phyloP scores from a whole-genome alignment of 352 stramenopile species.

The Globisporangium paroecandrum region DNA sequence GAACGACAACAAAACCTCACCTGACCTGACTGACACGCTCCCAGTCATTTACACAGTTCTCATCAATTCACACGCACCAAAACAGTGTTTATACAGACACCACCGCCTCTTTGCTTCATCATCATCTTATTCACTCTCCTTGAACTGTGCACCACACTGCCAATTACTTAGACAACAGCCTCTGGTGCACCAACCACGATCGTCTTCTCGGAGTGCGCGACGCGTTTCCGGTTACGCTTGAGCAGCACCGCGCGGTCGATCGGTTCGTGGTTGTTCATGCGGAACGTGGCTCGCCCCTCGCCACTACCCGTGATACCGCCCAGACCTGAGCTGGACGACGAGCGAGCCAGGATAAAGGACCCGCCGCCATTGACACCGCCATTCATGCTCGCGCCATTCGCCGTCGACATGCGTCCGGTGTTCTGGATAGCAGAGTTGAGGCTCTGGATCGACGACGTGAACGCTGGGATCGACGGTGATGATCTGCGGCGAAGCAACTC shows the following conservation, averaged over 20 bases:
- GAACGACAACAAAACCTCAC: constrained; percentile 2
- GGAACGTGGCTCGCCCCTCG: constrained; percentile 51
- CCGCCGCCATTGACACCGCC: constrained; percentile 3
- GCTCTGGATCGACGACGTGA: constrained; percentile 81
- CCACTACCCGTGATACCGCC: constrained; percentile 23
- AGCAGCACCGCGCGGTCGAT: constrained; percentile 74
- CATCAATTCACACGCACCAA: constrained; percentile 2
- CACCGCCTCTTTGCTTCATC: not conserved
- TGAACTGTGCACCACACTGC: not conserved
- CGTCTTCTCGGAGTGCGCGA: constrained; percentile 74
- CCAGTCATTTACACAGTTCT: not conserved
- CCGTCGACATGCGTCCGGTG: constrained; percentile 55
- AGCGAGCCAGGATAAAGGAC: constrained; percentile 19
- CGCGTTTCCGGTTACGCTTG: constrained; percentile 74
- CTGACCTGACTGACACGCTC: not conserved
- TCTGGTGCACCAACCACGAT: constrained; percentile 85
- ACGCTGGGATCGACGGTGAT: constrained; percentile 84
- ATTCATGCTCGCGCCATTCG: constrained; percentile 25
- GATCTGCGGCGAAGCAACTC: constrained; percentile 67
- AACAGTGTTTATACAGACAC: not conserved
- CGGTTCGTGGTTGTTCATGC: constrained; percentile 59
- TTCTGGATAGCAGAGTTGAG: constrained; percentile 75
- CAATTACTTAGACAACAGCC: constrained; percentile 59
- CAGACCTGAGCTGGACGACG: constrained; percentile 16
- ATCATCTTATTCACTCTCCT: not conserved